Base-by-base conservation (phyloP, 352 stramenopile genomes). In the Pythium aquatile region DNA sequence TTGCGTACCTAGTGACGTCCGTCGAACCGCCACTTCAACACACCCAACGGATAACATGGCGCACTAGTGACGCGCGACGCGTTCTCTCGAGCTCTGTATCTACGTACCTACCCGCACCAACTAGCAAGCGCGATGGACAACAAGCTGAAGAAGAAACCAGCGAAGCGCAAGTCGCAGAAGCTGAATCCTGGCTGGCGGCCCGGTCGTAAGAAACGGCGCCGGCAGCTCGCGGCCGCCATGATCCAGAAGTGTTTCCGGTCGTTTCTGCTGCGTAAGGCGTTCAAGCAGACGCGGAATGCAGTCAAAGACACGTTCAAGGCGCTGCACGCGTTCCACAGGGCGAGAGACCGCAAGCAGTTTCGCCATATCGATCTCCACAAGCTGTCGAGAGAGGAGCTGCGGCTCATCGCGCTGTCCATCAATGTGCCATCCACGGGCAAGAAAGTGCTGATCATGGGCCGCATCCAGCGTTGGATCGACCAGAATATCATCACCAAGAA, bases 391-490 rank as follows among this genome's bases (percentile, higher is more conserved):
- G 78, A 91, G 28, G 83, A 88, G 64, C 63, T 92, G 42, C 75
- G 80, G 33, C 69, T 90, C 28, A 59, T 87, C 32, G 79, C 85
- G 32, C 46, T 92, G 53, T 75, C 79, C 40, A 69, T 92, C 10
- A 89, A 91, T 52, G 49, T 93, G 37, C 85, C 85, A 44, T 85
- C 79, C 9, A 88, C 79, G 3, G 81, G 85, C 55, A 93, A 93
- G 68, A 93, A 92, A 51, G 78, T 87, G 63, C 62, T 89, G 48
- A 58, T 93, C 2, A 85, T 93, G 24, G 79, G 77, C 39, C 77
- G 83, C 10, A 79, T 93, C 57, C 83, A 93, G 68, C 78, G 78
- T 20, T 93, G 85, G 85, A 68, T 91, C 11, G 81, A 93, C 52
- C 73, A 89, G 52, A 80, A 89, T 44, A 67, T 90, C 13, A 66